Percentiles rank a stretch among this genome's conserved stretches.
phyloP scores from a whole-genome alignment of 306 rosid species.

The Prunus kanzakura region DNA sequence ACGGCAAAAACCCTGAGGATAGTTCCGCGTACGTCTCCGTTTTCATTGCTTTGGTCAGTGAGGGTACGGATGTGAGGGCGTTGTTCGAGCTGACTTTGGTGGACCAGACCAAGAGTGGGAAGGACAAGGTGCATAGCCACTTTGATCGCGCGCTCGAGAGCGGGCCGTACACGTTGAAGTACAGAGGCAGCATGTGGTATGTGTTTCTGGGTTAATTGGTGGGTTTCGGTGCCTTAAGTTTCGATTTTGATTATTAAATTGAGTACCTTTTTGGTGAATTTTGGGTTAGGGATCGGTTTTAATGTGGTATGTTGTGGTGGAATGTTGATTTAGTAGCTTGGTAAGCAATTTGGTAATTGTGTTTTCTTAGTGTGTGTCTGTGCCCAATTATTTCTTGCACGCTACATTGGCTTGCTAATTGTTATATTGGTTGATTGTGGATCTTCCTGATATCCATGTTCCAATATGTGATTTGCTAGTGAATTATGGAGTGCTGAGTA shows the following conservation, averaged over 20 bases:
- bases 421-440: not conserved
- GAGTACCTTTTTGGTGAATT: conserved; percentile 4
- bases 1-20: conserved; percentile 87
- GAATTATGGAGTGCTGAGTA: not conserved
- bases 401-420: not conserved
- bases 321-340: not conserved
- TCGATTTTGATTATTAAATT: not conserved
- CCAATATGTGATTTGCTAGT: not conserved
- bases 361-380: not conserved
- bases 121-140: conserved; percentile 84
- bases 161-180: conserved; percentile 87
- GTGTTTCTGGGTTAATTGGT: not conserved
- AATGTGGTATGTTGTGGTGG: not conserved
- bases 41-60: conserved; percentile 83
- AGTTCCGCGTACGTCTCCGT: conserved; percentile 75
- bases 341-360: not conserved
- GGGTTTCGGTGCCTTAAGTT: not conserved
- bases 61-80: conserved; percentile 85
- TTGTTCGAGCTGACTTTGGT: conserved; percentile 70
- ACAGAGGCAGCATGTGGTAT: conserved; percentile 96
- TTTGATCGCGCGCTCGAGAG: conserved; percentile 90
- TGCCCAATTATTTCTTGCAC: not conserved
- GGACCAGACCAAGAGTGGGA: conserved; percentile 73
- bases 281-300: conserved; percentile 12
- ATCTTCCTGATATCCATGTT: not conserved